Evolutionary conservation across 768 basidiomycete species (phyloP).

Genomic region (Russula olivacea): DNA sequence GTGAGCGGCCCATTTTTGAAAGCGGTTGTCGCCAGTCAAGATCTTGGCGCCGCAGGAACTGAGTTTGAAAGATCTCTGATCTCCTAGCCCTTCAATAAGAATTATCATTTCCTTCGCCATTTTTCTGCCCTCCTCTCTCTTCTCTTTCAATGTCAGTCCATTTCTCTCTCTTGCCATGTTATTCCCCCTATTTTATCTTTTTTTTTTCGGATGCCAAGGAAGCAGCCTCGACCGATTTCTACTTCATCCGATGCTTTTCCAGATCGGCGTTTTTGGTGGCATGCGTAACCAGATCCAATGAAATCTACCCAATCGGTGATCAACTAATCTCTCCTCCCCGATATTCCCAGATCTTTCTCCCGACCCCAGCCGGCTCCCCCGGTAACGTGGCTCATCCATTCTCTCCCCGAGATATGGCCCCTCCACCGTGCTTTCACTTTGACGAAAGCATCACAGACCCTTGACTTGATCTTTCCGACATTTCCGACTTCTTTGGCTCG

Average conservation of each 20-base stretch:
- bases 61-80: constrained; percentile 26
- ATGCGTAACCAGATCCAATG: constrained; percentile 26
- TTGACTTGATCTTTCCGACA: background rate
- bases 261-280: constrained; percentile 26
- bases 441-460: background rate
- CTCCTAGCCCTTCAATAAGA: constrained; percentile 10
- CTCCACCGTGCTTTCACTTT: background rate
- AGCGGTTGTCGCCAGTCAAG: constrained; percentile 24
- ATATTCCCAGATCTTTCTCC: constrained; percentile 25
- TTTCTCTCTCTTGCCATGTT: background rate
- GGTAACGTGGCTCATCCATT: constrained; percentile 20
- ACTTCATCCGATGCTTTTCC: constrained; percentile 20
- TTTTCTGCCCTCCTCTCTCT: background rate
- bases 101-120: background rate
- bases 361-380: constrained; percentile 15
- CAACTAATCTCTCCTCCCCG: constrained; percentile 24
- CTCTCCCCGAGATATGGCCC: background rate
- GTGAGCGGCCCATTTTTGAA: constrained; percentile 20
- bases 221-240: background rate
- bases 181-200: background rate
- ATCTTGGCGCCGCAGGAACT: constrained; percentile 27
- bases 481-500: background rate
- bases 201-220: background rate
- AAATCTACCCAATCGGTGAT: constrained; percentile 27
- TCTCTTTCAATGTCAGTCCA: background rate